Evolutionary conservation across 2,329 filamentous ascomycete species (phyloP), one percentile per base, ranked within the genome.

Genomic region (Ophiostoma ulmi): DNA sequence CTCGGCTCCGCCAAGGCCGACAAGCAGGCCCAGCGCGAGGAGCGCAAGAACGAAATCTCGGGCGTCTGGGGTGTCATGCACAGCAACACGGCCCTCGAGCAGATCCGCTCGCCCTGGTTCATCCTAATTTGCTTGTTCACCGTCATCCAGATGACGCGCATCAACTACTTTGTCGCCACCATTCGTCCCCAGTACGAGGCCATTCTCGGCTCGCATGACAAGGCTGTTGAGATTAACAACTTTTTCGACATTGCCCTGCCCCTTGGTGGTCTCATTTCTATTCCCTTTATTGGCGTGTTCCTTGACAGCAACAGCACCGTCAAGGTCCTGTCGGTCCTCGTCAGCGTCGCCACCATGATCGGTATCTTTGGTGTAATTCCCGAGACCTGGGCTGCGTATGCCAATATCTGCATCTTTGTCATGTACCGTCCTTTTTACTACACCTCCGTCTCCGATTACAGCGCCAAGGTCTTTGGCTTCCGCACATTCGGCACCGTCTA

Each of bases 401-500:
- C 84, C 17, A 94, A 94, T 75, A 83, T 97, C 69, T 81, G 84
- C 65, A 85, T 97, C 11, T 97, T 97, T 77, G 91, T 95, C 13
- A 79, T 97, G 31, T 94, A 95, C 76, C 87, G 93, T 0, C 93
- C 94, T 0, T 88, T 97, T 39, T 97, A 97, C 80, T 97, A 97
- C 81, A 96, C 93, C 0, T 88, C 92, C 8, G 91, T 97, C 71
- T 94, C 90, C 72, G 93, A 97, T 80, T 97, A 96, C 79, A 87
- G 88, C 26, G 93, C 92, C 72, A 97, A 97, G 80, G 93, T 97
- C 48, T 97, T 97, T 78, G 93, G 93, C 20, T 97, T 97, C 80
- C 86, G 89, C 72, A 97, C 93, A 0, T 97, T 97, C 75, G 94
- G 93, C 65, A 97, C 92, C 71, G 93, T 97, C n/a, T 97, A 97